Conservation (phyloP, 495 filamentous ascomycete species). For the Melanomma pulvis-pyrius region DNA sequence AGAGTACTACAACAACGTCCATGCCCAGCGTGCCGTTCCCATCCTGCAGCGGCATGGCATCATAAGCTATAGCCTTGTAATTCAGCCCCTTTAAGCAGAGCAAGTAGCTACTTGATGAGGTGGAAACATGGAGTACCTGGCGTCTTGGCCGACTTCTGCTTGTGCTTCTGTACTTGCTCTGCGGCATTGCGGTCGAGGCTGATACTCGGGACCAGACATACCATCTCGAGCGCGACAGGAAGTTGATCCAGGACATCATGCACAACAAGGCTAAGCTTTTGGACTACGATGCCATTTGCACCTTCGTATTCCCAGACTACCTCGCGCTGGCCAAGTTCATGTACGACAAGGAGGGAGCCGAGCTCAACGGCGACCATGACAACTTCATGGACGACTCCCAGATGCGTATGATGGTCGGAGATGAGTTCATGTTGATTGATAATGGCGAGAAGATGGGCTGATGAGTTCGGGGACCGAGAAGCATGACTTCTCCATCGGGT, state of each 20-base stretch:
- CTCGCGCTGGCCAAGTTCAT: conserved; percentile 46
- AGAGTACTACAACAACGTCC: conserved; percentile 48
- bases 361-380: conserved; percentile 46
- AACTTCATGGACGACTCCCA: conserved; percentile 50
- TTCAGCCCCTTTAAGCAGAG: not conserved
- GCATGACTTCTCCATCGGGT: not conserved
- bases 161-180: no score
- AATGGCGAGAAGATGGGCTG: conserved; percentile 41
- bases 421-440: conserved; percentile 50
- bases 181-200: no score
- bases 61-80: conserved; percentile 48
- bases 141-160: no score
- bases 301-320: conserved; percentile 50
- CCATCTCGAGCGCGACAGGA: conserved; percentile 46
- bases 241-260: conserved; percentile 48
- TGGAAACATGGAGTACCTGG: no score
- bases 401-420: conserved; percentile 52
- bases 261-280: conserved; percentile 46
- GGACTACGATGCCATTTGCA: conserved; percentile 50
- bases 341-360: conserved; percentile 48
- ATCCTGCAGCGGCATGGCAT: conserved; percentile 45
- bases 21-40: conserved; percentile 47
- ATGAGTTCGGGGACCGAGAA: not conserved
- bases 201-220: conserved; percentile 41
- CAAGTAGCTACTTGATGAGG: no score